Evolutionary conservation across 1,284 basidiomycete species (phyloP).

Genomic region (Schizopora paradoxa): DNA sequence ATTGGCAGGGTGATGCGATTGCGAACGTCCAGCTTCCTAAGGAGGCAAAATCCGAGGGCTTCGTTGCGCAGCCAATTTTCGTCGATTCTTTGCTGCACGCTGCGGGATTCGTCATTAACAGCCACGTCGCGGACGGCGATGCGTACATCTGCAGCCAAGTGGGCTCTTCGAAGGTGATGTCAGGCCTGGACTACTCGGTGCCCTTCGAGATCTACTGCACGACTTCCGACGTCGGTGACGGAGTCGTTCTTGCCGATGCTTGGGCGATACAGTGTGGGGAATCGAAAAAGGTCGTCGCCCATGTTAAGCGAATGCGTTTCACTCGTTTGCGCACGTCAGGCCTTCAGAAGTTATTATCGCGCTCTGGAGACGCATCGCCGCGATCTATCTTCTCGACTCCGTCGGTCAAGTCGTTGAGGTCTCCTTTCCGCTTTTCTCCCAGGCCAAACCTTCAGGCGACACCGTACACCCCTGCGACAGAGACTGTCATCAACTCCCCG

Average conservation of each 20-base stretch:
- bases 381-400: no score
- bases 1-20: conserved; percentile 46
- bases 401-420: conserved; percentile 1
- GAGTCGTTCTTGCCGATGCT: conserved; percentile 42
- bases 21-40: conserved; percentile 42
- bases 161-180: conserved; percentile 41
- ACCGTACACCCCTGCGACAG: conserved; percentile 9
- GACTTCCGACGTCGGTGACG: conserved; percentile 38
- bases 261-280: conserved; percentile 39
- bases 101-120: conserved; percentile 64
- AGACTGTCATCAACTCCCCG: conserved; percentile 12
- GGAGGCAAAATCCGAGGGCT: conserved; percentile 30
- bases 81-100: conserved; percentile 62
- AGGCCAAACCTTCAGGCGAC: conserved; percentile 6
- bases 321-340: conserved; percentile 43
- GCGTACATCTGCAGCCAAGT: conserved; percentile 60
- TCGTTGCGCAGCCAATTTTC: conserved; percentile 51
- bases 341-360: conserved; percentile 40
- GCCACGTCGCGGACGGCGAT: conserved; percentile 43
- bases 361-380: conserved; percentile 22
- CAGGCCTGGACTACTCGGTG: conserved; percentile 34
- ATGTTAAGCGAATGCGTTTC: conserved; percentile 52
- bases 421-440: conserved; percentile 9
- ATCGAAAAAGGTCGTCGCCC: conserved; percentile 41
- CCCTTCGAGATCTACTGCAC: conserved; percentile 49